Evolutionary conservation across 768 basidiomycete genomes (phyloP).

Genomic region (Pulveroboletus sp.): DNA sequence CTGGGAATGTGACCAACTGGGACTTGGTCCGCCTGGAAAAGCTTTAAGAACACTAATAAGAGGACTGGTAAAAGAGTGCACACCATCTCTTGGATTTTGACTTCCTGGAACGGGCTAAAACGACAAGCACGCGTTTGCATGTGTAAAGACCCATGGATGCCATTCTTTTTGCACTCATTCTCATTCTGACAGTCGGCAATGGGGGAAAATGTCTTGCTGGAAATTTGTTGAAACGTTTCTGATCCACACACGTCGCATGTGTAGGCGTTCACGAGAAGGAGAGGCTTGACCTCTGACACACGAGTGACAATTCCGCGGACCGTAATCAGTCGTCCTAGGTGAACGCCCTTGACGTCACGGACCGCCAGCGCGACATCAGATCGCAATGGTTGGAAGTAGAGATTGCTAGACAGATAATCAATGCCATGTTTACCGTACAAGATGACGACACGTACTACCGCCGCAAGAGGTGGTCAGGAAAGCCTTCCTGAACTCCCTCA

Average conservation of each 20-base stretch:
- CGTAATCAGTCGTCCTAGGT: slow-evolving; percentile 91
- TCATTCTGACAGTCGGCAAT: slow-evolving; percentile 85
- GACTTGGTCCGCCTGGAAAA: slow-evolving; percentile 87
- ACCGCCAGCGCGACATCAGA: slow-evolving; percentile 80
- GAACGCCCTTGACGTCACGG: slow-evolving; percentile 79
- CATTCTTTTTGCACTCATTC: slow-evolving; percentile 80
- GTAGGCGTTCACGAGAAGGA: slow-evolving; percentile 95
- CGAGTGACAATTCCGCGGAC: slow-evolving; percentile 98
- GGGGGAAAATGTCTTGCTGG: slow-evolving; percentile 85
- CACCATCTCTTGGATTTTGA: slow-evolving; percentile 99
- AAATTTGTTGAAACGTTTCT: slow-evolving; percentile 97
- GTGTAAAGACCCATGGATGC: slow-evolving; percentile 83
- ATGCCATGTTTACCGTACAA: neutral
- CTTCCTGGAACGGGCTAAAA: slow-evolving; percentile 97
- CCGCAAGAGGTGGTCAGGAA: slow-evolving; percentile 87
- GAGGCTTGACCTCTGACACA: slow-evolving; percentile 97
- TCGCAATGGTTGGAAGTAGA: slow-evolving; percentile 89
- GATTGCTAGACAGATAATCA: slow-evolving; percentile 55
- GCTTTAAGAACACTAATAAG: slow-evolving; percentile 8
- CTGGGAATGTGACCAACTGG: slow-evolving; percentile 99
- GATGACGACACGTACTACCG: slow-evolving; percentile 73
- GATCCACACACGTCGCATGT: slow-evolving; percentile 98
- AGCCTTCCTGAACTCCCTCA: slow-evolving; percentile 69
- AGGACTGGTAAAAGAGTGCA: slow-evolving; percentile 7
- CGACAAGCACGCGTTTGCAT: slow-evolving; percentile 98